Evolutionary conservation across 805 yeast species (phyloP), one percentile per base, ranked within the genome.

Genomic region (Ascoidea tarda): DNA sequence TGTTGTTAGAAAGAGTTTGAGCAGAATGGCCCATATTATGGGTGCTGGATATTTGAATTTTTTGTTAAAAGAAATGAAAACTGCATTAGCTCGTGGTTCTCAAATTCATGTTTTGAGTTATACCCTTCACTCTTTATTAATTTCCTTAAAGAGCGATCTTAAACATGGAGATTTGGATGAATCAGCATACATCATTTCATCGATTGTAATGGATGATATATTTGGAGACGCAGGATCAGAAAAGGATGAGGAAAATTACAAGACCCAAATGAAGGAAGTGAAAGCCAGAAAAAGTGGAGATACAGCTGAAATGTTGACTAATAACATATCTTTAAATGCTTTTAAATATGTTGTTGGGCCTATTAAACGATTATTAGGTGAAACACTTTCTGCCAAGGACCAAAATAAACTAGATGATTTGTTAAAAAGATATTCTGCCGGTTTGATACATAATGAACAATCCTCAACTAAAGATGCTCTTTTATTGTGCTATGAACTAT

Each of bases 181-280:
- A 12, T 73, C 79, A 8, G 77, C 83, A 4, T 69, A 69, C 1
- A 59, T 83, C 52, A 68, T 90, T 10, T 81, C 83, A 58, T 81
- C 78, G 28, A 71, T 88, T 14, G 73, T 90, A 28, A 91, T 91
- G 96, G 96, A 89, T 62, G 96, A 91, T 62, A 76, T 81, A 4
- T 90, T 93, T 66, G 99, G 99, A 31, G 77, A 83, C 6, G 86
- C 96, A 4, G 95, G 96, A 44, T 84, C 84, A 62, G 98, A 93
- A 62, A 91, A 93, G 63, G 98, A 93, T 58, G 90, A 93, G 5
- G 97, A 89, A 56, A 96, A 89, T 16, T 91, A 93, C 62, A 78
- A 77, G 51, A 82, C 87, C 33, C 81, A 82, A 56, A 86, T 89
- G 81, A 86, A 84, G 60, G 99, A 91, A 70, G 91, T 93, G 44